Evolutionary conservation across 352 stramenopile genomes (phyloP).

Genomic region (Pythium rhizo-oryzae): DNA sequence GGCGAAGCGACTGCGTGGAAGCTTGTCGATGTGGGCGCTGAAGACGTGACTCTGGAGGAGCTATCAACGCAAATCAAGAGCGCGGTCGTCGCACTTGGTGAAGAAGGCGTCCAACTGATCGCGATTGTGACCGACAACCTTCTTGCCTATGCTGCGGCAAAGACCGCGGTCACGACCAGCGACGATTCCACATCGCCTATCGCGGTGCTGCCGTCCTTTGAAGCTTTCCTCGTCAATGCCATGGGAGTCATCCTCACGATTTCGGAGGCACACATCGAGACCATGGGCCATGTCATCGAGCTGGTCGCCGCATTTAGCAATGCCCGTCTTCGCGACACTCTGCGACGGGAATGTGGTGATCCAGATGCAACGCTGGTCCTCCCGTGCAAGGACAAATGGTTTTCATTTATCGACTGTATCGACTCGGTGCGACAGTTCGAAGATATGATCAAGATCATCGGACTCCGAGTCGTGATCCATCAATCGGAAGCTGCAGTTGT

Average conservation of each 20-base stretch:
- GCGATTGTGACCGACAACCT: slow-evolving; percentile 67
- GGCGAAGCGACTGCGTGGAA: slow-evolving; percentile 64
- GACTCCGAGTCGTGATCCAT: slow-evolving; percentile 31
- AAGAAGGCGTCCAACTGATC: slow-evolving; percentile 61
- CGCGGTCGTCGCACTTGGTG: slow-evolving; percentile 43
- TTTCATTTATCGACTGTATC: slow-evolving; percentile 81
- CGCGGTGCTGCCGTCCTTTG: slow-evolving; percentile 31
- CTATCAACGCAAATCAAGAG: slow-evolving; percentile 58
- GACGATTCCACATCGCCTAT: slow-evolving; percentile 25
- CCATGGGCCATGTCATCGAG: slow-evolving; percentile 69
- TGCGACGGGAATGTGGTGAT: slow-evolving; percentile 70
- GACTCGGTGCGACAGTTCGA: slow-evolving; percentile 81
- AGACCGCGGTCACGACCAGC: slow-evolving; percentile 23
- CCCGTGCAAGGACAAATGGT: slow-evolving; percentile 55
- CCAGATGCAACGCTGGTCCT: slow-evolving; percentile 52
- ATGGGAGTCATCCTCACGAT: slow-evolving; percentile 65
- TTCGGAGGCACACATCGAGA: slow-evolving; percentile 47
- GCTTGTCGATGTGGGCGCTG: slow-evolving; percentile 56
- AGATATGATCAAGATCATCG: slow-evolving; percentile 86
- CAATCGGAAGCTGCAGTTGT: slow-evolving; percentile 16
- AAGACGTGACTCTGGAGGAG: slow-evolving; percentile 40
- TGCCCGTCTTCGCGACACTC: slow-evolving; percentile 48
- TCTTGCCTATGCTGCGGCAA: slow-evolving; percentile 29
- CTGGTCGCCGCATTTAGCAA: slow-evolving; percentile 71
- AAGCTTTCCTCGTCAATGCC: slow-evolving; percentile 32